Base-by-base conservation (phyloP, 805 yeast species). In the Candida wancherniae region DNA sequence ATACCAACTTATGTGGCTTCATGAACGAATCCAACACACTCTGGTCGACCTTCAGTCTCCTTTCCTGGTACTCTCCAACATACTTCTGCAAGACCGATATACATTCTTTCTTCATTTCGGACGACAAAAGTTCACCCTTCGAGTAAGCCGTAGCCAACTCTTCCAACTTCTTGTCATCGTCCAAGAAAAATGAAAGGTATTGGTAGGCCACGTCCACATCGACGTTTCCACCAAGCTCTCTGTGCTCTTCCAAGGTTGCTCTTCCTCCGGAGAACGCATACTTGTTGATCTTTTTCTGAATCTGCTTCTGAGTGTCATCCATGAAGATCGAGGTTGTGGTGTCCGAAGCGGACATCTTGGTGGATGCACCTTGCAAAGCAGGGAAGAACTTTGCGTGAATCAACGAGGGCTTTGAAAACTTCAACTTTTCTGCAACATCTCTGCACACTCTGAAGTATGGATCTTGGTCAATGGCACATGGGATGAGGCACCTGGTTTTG, bases 381-480 rank as follows among this genome's bases (percentile, higher is more conserved):
- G 98, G 98, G 83, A 92, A 92, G 62, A 92, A 92, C 60, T 84
- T 82, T 33, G 98, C 80, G 61, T 92, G 97, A 42, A 92, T 69
- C 55, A 92, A 73, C 7, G 96, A 77, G 12, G 97, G 97, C 63
- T 92, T 92, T 40, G 87, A 67, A 57, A 73, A 94, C 59, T 81
- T 83, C 57, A 92, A 73, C 61, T 90, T 92, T 51, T 80, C 87
- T 8, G 98, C 97, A 44, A 92, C 98, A 57, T 92, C 98, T 63
- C 98, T 75, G 61, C 95, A 85, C 14, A 92, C 94, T 62, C 98
- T 75, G 69, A 92, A 92, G 61, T 92, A 92, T 18, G 98, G 97
- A 60, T 92, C 98, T 69, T 90, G 98, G 58, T 92, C 98, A 56
- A 92, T 92, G 28, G 98, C 98, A 71, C 98, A 92, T 22, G 98